phyloP scores from a whole-genome alignment of 148 eudicot genomes.

The Hydrangea macrophylla region DNA sequence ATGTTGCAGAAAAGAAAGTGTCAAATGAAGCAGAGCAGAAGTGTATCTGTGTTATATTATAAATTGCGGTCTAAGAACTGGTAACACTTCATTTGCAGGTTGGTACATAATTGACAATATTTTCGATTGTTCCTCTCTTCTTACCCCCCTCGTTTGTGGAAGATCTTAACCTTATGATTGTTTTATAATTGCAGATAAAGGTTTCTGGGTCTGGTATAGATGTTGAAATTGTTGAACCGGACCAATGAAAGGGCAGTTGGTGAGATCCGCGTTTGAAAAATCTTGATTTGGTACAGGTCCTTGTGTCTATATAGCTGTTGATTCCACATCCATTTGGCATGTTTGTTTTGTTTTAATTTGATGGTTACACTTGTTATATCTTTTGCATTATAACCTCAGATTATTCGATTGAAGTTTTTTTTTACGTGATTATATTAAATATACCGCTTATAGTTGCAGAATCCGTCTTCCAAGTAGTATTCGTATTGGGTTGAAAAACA shows the following conservation, averaged over 20 bases:
- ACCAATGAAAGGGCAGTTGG: slow-evolving; percentile 13
- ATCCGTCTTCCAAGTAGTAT: background rate
- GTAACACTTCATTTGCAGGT: slow-evolving; percentile 16
- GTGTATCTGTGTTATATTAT: slow-evolving; percentile 52
- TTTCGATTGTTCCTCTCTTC: background rate
- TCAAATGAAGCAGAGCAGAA: slow-evolving; percentile 30
- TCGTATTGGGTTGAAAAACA: background rate
- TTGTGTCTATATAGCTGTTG: slow-evolving; percentile 16
- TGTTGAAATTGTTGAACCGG: slow-evolving; percentile 5
- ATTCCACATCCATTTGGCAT: slow-evolving; percentile 10
- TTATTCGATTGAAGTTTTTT: background rate
- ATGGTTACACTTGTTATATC: background rate
- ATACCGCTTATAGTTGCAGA: background rate
- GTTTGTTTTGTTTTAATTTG: background rate
- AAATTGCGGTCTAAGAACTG: slow-evolving; percentile 18
- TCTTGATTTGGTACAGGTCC: slow-evolving; percentile 14
- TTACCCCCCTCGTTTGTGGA: background rate
- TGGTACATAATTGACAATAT: slow-evolving; percentile 9
- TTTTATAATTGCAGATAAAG: slow-evolving; percentile 12
- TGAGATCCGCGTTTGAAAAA: slow-evolving; percentile 13
- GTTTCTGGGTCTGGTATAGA: slow-evolving; percentile 13
- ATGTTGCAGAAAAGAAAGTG: slow-evolving; percentile 46
- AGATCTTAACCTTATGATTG: background rate
- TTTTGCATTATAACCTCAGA: background rate
- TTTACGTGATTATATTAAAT: background rate